A percentile compares a stretch with the other conserved stretches of the same genome.
phyloP scores from a whole-genome alignment of 1,139 yeast genomes.

The Nakaseomyces glabratus region DNA sequence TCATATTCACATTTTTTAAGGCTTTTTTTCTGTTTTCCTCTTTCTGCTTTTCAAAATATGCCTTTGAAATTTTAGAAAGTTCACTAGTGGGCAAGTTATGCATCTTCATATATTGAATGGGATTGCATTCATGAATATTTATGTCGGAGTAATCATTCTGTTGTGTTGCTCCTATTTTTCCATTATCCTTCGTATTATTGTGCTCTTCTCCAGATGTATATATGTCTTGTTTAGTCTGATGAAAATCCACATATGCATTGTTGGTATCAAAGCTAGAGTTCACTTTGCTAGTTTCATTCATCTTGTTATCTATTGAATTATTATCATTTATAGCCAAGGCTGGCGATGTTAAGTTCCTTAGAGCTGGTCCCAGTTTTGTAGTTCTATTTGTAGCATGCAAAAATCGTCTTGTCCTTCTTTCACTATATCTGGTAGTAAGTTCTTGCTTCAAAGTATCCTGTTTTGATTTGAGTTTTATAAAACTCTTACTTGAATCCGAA shows the following conservation, averaged over 20 bases:
- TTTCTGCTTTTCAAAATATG: conserved; percentile 33
- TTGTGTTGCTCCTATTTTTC: neutral
- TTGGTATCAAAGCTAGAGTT: conserved; percentile 5
- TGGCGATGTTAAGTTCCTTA: conserved; percentile 23
- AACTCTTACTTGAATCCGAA: conserved; percentile 2
- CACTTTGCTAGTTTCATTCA: conserved; percentile 1
- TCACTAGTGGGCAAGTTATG: conserved; percentile 32
- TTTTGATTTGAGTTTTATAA: conserved; percentile 18
- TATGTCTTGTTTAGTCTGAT: neutral
- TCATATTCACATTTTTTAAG: conserved; percentile 5
- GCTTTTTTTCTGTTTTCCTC: conserved; percentile 27
- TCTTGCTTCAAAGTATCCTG: conserved; percentile 21
- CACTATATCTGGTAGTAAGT: conserved; percentile 25
- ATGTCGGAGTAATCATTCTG: conserved; percentile 18
- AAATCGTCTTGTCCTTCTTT: conserved; percentile 30
- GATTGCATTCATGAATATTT: conserved; percentile 34
- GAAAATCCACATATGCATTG: conserved; percentile 4
- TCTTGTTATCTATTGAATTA: neutral
- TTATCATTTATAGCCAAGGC: neutral
- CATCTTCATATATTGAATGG: conserved; percentile 33
- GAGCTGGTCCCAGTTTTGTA: conserved; percentile 34
- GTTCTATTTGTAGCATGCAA: conserved; percentile 19
- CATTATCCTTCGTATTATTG: conserved; percentile 7
- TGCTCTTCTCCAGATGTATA: conserved; percentile 7
- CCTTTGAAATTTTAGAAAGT: conserved; percentile 31